Base-by-base conservation (phyloP, 2,329 filamentous ascomycete genomes). In the Graphium sp. region DNA sequence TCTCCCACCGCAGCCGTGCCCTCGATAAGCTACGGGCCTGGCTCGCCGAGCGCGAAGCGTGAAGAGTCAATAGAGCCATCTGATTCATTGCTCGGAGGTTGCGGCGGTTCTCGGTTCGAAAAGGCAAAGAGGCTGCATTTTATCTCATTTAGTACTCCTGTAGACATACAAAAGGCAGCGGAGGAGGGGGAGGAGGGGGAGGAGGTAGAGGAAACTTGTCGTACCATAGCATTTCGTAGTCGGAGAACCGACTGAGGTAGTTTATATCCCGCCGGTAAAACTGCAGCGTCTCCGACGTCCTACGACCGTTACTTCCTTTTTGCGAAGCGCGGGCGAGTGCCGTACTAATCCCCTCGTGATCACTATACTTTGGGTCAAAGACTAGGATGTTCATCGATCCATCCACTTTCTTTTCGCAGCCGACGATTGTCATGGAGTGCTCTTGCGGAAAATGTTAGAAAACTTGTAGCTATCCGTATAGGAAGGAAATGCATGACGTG, bases 1-100 rank as follows among this genome's bases (percentile, higher is more conserved):
- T 98, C 44, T 94, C 85, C 16, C 89, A 98, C 55, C 78, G 89
- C 24, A 76, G 69, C 38, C 81, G 76, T 45, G 89, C 89, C n/a
- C 58, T 98, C 30, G 66, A 73, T 38, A 92, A 93, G 55, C 62
- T 98, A 37, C 80, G 82, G 46, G 62, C 61, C 20, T 95, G 87
- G 83, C 65, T 92, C 40, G 63, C 66, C 33, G 58, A 53, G 28
- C 46, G 54, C 24, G 26, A 20, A n/a, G 17, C 29, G 12, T 32
- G 22, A 25, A 8, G 21, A 25, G 14, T 34, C 24, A 23, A 20
- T 22, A 25, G 22, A 11, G 18, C n/a, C 20, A 22, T 22, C 20
- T 22, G 20, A n/a, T n/a, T n/a, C n/a, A n/a, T n/a, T n/a, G n/a
- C n/a, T n/a, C n/a, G n/a, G n/a, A n/a, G n/a, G n/a, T n/a, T n/a